phyloP scores from a whole-genome alignment of 805 yeast genomes.

The Crinitomyces ghanaensis region DNA sequence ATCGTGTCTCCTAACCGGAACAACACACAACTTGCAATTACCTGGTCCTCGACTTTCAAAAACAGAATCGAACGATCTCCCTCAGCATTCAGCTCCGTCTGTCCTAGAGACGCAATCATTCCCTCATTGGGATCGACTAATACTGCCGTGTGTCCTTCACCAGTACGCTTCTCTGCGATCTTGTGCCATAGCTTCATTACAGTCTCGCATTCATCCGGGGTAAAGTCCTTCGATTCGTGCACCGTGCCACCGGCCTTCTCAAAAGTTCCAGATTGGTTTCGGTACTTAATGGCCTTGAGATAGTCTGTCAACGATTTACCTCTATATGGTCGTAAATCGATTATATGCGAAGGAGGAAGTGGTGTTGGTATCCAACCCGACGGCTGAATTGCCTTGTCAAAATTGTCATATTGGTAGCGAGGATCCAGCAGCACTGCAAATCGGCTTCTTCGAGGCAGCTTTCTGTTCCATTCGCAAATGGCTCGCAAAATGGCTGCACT shows the following conservation, averaged over 20 bases:
- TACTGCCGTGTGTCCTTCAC: slow-evolving; percentile 31
- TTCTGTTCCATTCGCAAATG: slow-evolving; percentile 28
- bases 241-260: slow-evolving; percentile 27
- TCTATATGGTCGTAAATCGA: slow-evolving; percentile 29
- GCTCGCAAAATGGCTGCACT: slow-evolving; percentile 32
- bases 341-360: slow-evolving; percentile 32
- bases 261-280: slow-evolving; percentile 30
- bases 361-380: slow-evolving; percentile 30
- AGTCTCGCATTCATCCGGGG: slow-evolving; percentile 23
- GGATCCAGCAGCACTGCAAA: slow-evolving; percentile 32
- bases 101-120: slow-evolving; percentile 26
- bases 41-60: slow-evolving; percentile 28
- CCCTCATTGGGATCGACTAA: slow-evolving; percentile 26
- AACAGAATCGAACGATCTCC: slow-evolving; percentile 28
- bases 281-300: slow-evolving; percentile 32
- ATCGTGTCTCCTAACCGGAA: slow-evolving; percentile 35
- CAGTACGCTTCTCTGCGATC: slow-evolving; percentile 29
- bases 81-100: slow-evolving; percentile 17
- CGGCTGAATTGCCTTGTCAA: slow-evolving; percentile 28
- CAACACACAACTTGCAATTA: slow-evolving; percentile 33
- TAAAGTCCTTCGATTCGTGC: slow-evolving; percentile 27
- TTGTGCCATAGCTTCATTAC: slow-evolving; percentile 30
- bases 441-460: slow-evolving; percentile 19
- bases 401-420: slow-evolving; percentile 24
- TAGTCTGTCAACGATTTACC: slow-evolving; percentile 27